Percentiles rank a stretch among this genome's conserved stretches.
These are phyloP conservation scores for Gremmenia infestans DNA, from an alignment of 2,329 filamentous ascomycete species.

Conservation along the genomic window DNA sequence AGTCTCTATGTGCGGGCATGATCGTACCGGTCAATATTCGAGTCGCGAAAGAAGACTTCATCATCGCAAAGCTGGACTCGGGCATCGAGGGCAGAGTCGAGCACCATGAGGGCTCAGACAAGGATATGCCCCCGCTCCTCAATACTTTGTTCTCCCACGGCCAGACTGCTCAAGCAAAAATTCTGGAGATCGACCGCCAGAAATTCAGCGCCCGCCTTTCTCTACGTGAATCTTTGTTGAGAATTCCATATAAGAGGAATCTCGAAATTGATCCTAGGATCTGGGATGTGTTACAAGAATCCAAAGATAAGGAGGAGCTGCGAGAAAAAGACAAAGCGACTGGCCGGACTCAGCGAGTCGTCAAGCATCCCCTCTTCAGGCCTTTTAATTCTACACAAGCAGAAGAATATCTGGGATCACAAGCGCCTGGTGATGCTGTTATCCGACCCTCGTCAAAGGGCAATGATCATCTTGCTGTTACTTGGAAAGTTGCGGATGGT, in stretches of 20 bases:
- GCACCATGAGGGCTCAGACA: slow-evolving; percentile 71
- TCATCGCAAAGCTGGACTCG: slow-evolving; percentile 89
- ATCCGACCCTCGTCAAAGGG: slow-evolving; percentile 95
- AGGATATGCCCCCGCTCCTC: slow-evolving; percentile 54
- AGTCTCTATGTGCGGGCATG: slow-evolving; percentile 83
- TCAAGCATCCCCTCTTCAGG: slow-evolving; percentile 95
- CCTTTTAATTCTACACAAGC: slow-evolving; percentile 90
- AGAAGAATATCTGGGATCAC: slow-evolving; percentile 85
- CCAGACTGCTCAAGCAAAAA: slow-evolving; percentile 83
- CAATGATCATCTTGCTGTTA: slow-evolving; percentile 89
- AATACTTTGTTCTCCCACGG: slow-evolving; percentile 70
- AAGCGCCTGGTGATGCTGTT: slow-evolving; percentile 82
- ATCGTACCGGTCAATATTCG: slow-evolving; percentile 86
- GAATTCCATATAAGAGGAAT: slow-evolving; percentile 63
- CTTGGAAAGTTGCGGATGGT: slow-evolving; percentile 95
- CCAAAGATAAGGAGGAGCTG: slow-evolving; percentile 74
- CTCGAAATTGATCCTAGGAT: slow-evolving; percentile 71
- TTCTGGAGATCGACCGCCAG: slow-evolving; percentile 82
- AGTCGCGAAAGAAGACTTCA: slow-evolving; percentile 84
- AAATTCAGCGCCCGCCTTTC: slow-evolving; percentile 80
- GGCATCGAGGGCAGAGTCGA: slow-evolving; percentile 88
- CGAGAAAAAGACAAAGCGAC: slow-evolving; percentile 82
- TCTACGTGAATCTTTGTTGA: slow-evolving; percentile 74
- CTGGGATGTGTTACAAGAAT: slow-evolving; percentile 83
- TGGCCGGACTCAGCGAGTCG: slow-evolving; percentile 84